Base-by-base conservation (phyloP, 208 protist species). In the Wallacemonas sp. region DNA sequence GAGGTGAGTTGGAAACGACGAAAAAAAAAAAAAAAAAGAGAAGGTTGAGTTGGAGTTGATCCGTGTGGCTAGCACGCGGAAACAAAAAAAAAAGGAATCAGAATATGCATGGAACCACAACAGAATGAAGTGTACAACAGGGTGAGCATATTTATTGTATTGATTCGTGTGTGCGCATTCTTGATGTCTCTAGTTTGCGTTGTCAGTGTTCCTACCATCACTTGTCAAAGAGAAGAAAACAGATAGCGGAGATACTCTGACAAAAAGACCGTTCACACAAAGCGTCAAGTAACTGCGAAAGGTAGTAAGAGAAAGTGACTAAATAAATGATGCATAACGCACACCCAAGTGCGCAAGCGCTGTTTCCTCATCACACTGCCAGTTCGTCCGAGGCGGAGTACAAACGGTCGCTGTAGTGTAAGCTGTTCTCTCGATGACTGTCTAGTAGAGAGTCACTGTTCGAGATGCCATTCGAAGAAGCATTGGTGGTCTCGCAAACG, bases 21-120 rank as follows among this genome's bases (percentile, higher is more conserved):
- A 14, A 62, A 31, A 14, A 62, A 31, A 31, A 62, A 17, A 9
- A 47, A 62, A 42, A 42, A 42, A 41, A 42, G 26, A 30, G n/a
- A 31, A 4, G 27, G 26, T 55, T 55, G 47, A 36, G 8, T 19
- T 41, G 6, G 14, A 41, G 36, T 41, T 41, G 36, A 41, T 41
- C 36, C 14, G 36, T 14, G 6, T 41, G 9, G 36, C 6, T 6
- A 41, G 14, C 36, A 41, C 14, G 14, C 36, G 6, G 36, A 17
- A 17, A 17, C 14, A 6, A 41, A 41, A 41, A 41, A 6, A 17
- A 55, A 55, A 14, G 27, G 21, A 55, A 17, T 34, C 4, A 30
- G 17, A 30, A 30, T 55, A 31, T 17, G 6, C 12, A 55, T 17
- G 17, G 47, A 14, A 41, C 9, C 9, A 41, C 9, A 14, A 14